A percentile compares a stretch with the other conserved stretches of the same genome.
These are phyloP conservation scores for Phytophthora niederhauseri DNA, from an alignment of 352 stramenopile genomes.

Conservation along the genomic window DNA sequence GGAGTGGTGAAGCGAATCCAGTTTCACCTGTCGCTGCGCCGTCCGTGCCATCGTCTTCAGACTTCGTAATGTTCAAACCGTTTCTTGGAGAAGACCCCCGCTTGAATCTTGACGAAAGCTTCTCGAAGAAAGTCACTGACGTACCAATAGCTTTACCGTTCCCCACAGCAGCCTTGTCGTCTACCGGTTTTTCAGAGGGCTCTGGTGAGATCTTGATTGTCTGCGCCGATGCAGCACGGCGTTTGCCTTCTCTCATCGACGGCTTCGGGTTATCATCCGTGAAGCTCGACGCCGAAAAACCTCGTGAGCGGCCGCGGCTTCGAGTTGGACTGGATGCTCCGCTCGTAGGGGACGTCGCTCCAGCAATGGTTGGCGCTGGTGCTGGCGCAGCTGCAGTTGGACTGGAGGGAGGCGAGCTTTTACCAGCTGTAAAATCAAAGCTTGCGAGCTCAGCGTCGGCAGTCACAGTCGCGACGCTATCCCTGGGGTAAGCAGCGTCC, in stretches of 20 bases:
- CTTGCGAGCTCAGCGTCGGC: constrained; percentile 61
- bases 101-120: constrained; percentile 86
- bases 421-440: constrained; percentile 60
- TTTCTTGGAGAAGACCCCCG: constrained; percentile 59
- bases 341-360: constrained; percentile 20
- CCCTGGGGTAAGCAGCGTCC: constrained; percentile 38
- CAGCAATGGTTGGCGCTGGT: background rate
- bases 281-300: constrained; percentile 42
- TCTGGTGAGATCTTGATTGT: constrained; percentile 38
- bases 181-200: constrained; percentile 27
- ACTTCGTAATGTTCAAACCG: constrained; percentile 23
- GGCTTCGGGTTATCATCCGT: constrained; percentile 32
- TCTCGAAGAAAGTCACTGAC: constrained; percentile 85
- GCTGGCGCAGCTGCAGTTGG: constrained; percentile 13
- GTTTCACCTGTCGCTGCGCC: constrained; percentile 15
- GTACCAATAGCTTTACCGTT: constrained; percentile 40
- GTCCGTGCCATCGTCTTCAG: constrained; percentile 32
- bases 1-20: constrained; percentile 35
- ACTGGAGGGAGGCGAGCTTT: constrained; percentile 17
- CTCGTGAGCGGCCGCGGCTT: constrained; percentile 31
- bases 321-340: constrained; percentile 28
- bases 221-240: constrained; percentile 39
- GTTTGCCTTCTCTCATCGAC: constrained; percentile 39
- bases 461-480: constrained; percentile 43
- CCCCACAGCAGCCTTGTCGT: constrained; percentile 38